phyloP scores from a whole-genome alignment of 805 yeast species.

The Saccharomycopsis schoenii region DNA sequence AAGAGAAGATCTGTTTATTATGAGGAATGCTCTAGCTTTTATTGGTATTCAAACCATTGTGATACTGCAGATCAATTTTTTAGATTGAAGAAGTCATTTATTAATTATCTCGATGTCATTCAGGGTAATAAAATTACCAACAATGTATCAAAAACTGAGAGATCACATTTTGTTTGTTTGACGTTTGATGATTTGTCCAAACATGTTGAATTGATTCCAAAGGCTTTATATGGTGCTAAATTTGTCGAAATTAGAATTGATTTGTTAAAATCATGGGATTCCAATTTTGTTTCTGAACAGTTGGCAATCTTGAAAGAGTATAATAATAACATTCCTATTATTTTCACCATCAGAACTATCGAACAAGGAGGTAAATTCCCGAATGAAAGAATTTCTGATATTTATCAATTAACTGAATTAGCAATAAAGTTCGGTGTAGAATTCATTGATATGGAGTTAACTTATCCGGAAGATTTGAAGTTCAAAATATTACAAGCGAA shows the following conservation, averaged over 20 bases:
- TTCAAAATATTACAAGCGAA: conserved; percentile 40
- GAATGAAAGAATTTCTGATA: conserved; percentile 38
- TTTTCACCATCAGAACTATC: conserved; percentile 69
- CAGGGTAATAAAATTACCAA: conserved; percentile 38
- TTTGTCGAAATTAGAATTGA: conserved; percentile 85
- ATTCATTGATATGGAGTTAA: conserved; percentile 70
- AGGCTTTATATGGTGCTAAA: conserved; percentile 55
- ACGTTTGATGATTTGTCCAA: conserved; percentile 52
- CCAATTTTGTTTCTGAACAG: conserved; percentile 61
- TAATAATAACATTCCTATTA: conserved; percentile 56
- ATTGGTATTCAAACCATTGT: conserved; percentile 72
- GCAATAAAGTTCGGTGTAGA: conserved; percentile 76
- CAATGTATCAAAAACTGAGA: conserved; percentile 26
- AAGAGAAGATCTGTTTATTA: conserved; percentile 70
- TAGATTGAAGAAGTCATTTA: conserved; percentile 49
- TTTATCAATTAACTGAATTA: conserved; percentile 42
- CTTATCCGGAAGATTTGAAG: conserved; percentile 44
- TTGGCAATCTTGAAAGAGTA: conserved; percentile 57
- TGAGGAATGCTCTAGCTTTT: conserved; percentile 66
- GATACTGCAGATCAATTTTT: conserved; percentile 41
- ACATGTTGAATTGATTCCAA: conserved; percentile 37
- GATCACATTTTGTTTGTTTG: conserved; percentile 66
- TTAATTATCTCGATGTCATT: conserved; percentile 46
- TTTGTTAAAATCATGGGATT: conserved; percentile 40
- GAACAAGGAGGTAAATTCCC: conserved; percentile 80